Evolutionary conservation across 192 early-diverging fungal species (phyloP).

Genomic region (Podila epicladia): DNA sequence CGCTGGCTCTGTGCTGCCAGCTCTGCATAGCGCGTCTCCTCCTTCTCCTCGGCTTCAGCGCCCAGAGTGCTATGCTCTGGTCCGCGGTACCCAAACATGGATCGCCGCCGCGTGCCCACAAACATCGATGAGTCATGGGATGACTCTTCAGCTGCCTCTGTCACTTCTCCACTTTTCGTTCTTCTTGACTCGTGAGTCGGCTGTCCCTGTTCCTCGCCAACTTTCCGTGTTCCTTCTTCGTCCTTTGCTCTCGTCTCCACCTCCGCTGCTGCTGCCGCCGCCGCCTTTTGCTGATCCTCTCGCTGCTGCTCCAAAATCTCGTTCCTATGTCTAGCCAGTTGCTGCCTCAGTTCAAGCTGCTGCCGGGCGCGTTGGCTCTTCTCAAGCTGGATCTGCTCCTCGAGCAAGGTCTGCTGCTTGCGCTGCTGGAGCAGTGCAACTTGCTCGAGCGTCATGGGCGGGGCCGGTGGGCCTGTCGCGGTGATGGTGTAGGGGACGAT

Average conservation of each 20-base stretch:
- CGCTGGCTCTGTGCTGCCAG: not conserved
- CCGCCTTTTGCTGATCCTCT: not conserved
- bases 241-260: not conserved
- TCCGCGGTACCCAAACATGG: constrained; percentile 42
- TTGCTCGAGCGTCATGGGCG: constrained; percentile 44
- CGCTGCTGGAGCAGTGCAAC: constrained; percentile 2
- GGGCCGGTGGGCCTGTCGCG: constrained; percentile 17
- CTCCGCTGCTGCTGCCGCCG: not conserved
- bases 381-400: constrained; percentile 36
- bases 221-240: not conserved
- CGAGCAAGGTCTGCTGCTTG: constrained; percentile 12
- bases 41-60: not conserved
- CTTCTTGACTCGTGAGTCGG: not conserved
- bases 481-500: constrained; percentile 28
- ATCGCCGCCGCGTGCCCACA: constrained; percentile 19
- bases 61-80: constrained; percentile 5
- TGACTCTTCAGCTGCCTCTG: not conserved
- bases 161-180: not conserved
- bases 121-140: not conserved
- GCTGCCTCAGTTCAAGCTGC: constrained; percentile 29
- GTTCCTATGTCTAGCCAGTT: constrained; percentile 35
- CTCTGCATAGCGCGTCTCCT: not conserved
- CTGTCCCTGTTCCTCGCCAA: not conserved
- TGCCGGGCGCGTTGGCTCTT: constrained; percentile 23
- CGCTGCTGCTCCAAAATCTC: constrained; percentile 6